phyloP scores from a whole-genome alignment of 2,329 filamentous ascomycete genomes.

The Neurospora sp. region DNA sequence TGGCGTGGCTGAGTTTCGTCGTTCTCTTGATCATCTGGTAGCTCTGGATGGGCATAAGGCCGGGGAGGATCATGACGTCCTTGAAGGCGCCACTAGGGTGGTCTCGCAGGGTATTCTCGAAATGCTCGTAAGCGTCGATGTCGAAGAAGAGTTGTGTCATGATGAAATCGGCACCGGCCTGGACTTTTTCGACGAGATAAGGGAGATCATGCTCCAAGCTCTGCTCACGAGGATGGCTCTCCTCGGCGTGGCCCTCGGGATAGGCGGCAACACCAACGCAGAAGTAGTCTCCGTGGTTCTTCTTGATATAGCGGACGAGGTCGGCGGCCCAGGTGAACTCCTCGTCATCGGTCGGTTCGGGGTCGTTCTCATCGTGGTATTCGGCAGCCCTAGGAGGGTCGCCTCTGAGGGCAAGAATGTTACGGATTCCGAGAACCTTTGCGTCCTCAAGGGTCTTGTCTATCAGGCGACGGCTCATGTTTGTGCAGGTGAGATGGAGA shows the following conservation, averaged over 20 bases:
- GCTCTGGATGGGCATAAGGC: constrained; percentile 94
- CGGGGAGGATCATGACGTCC: constrained; percentile 81
- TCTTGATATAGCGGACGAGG: constrained; percentile 78
- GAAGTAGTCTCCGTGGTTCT: constrained; percentile 85
- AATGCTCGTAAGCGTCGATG: constrained; percentile 67
- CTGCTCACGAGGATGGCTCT: constrained; percentile 65
- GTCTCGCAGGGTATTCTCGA: constrained; percentile 65
- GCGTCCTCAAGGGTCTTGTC: constrained; percentile 87
- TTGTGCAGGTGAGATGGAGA: constrained; percentile 92
- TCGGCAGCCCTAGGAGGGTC: constrained; percentile 86
- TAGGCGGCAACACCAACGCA: constrained; percentile 92
- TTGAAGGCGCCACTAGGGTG: constrained; percentile 82
- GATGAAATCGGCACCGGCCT: constrained; percentile 91
- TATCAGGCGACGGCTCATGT: constrained; percentile 81
- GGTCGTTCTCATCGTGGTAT: constrained; percentile 57
- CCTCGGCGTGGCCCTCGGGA: constrained; percentile 88
- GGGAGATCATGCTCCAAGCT: constrained; percentile 72
- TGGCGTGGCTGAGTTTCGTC: constrained; percentile 87
- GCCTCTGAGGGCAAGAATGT: constrained; percentile 84
- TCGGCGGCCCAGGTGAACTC: constrained; percentile 87
- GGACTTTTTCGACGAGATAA: constrained; percentile 80
- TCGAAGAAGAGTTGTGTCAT: constrained; percentile 99
- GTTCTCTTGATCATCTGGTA: constrained; percentile 93
- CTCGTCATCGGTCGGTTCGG: constrained; percentile 52
- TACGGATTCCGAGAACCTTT: constrained; percentile 81